phyloP scores from a whole-genome alignment of 148 eudicot genomes.

The Euryodendron excelsum region DNA sequence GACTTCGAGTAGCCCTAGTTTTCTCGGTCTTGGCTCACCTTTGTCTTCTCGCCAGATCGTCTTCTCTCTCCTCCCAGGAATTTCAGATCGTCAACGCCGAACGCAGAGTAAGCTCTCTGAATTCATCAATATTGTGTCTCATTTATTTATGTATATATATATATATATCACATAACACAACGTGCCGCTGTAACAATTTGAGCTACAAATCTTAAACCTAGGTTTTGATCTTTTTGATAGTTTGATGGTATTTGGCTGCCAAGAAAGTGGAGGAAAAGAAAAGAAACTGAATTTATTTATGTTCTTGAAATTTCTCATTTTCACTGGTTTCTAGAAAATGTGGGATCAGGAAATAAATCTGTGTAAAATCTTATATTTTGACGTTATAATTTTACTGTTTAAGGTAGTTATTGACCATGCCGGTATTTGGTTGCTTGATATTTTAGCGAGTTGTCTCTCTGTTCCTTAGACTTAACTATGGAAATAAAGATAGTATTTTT shows the following conservation, averaged over 20 bases:
- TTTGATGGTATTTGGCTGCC: background rate
- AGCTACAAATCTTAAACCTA: background rate
- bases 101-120: conserved; percentile 58
- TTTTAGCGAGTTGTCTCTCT: too few species aligned
- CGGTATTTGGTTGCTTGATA: too few species aligned
- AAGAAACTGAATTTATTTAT: background rate
- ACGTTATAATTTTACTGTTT: too few species aligned
- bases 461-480: too few species aligned
- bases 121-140: background rate
- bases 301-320: too few species aligned
- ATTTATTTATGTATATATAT: background rate
- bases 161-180: background rate
- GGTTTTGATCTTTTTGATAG: background rate
- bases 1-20: conserved; percentile 22
- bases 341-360: background rate
- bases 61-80: conserved; percentile 29
- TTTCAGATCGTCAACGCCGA: conserved; percentile 75
- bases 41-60: conserved; percentile 26
- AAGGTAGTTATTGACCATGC: too few species aligned
- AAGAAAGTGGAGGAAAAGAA: background rate
- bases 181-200: too few species aligned
- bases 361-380: background rate
- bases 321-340: background rate
- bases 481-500: too few species aligned
- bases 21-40: conserved; percentile 25